Evolutionary conservation across 108 stramenopile species (phyloP), one percentile per base, ranked within the genome.

Genomic region (Cyclotella distinguenda): DNA sequence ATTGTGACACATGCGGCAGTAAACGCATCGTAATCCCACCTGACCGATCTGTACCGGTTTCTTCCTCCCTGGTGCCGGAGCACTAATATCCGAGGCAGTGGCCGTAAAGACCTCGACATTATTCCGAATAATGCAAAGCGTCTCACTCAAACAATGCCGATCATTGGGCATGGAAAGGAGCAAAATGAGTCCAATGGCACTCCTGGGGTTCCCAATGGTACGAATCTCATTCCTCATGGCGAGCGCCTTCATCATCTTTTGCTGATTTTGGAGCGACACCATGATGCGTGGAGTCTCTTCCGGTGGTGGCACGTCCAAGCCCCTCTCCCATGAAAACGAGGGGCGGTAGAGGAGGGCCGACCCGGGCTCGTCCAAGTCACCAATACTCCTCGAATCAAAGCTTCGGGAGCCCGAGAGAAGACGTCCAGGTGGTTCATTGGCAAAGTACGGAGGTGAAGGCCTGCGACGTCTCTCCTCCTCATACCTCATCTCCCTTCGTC

Each of bases 51-150:
- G 72, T 13, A 94, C 82, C 10, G 93, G 87, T 28, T 87, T 84
- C 68, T 94, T 94, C 23, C 93, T 69, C 32, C 93, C 93, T 12
- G 93, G 93, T 13, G 93, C 93, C 9, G 93, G 93, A 26, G 93
- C 93, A 39, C 85, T 84, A 32, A 94, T 86, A 59, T 94, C 93
- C 11, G 66, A 79, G 28, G 73, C 67, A 1, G 88, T 90, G 28
- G 93, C 93, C 12, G 85, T 87, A 42, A 94, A 94, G 0, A 94
- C 88, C 64, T 94, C 93, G 40, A 94, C 81, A 45, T 94, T 89
- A 71, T 90, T 90, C 6, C 93, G 83, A 58, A 94, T 80, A 66
- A 88, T 83, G 31, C 90, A 89, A 9, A 94, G 79, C 19, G 93
- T 91, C 54, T 94, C 93, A 49, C 86, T 87, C 28, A 94, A 66